phyloP scores from a whole-genome alignment of 2,329 filamentous ascomycete species.

The Penicillium sp. region DNA sequence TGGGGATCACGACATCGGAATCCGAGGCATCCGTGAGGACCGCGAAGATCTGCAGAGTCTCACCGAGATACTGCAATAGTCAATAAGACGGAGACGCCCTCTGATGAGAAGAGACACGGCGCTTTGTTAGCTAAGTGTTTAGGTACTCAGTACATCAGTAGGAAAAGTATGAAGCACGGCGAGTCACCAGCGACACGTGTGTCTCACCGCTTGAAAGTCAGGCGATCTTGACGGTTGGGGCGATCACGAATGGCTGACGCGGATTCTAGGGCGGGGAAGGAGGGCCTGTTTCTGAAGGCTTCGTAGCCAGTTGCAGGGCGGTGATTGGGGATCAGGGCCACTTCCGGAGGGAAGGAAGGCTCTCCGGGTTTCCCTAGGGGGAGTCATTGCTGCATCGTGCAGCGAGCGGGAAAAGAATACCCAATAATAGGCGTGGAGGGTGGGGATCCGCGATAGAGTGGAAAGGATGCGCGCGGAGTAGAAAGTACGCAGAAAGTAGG shows the following conservation, averaged over 20 bases:
- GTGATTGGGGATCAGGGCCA: conserved; percentile 4
- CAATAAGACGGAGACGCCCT: not conserved
- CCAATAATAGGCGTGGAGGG: conserved; percentile 3
- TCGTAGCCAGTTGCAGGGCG: conserved; percentile 2
- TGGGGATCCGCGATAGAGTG: conserved; percentile 6
- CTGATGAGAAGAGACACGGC: not conserved
- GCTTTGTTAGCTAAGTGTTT: not conserved
- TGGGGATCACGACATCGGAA: not conserved
- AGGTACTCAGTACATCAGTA: not conserved
- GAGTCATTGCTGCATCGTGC: conserved; percentile 6
- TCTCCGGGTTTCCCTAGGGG: not conserved
- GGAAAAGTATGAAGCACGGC: not conserved
- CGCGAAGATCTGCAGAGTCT: not conserved
- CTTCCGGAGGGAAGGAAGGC: not conserved
- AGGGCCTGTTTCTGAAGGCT: not conserved
- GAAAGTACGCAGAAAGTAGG: not conserved
- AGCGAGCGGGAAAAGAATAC: not conserved
- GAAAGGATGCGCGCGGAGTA: not conserved
- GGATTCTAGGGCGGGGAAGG: not conserved
- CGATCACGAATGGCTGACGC: not conserved
- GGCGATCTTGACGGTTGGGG: not conserved
- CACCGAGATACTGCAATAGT: not conserved
- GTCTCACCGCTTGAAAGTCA: not conserved
- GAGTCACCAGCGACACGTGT: not conserved
- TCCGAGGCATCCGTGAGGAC: not conserved